These are phyloP conservation scores for Kockiozyma suomiensis DNA, from an alignment of 805 yeast species.

Conservation along the genomic window DNA sequence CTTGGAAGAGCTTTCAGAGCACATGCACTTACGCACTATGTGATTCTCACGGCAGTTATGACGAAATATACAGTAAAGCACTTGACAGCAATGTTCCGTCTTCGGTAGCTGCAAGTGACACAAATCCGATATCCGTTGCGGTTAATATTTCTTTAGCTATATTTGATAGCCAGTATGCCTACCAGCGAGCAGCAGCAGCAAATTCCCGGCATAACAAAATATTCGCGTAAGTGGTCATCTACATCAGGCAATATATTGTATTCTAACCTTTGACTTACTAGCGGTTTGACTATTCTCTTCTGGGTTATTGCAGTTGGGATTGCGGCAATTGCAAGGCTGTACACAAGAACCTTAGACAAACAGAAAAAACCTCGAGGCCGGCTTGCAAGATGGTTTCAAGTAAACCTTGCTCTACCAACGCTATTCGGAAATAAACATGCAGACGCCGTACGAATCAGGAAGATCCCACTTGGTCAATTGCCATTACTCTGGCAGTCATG, in stretches of 20 bases:
- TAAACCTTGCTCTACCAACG: conserved; percentile 37
- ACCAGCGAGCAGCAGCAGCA: neutral
- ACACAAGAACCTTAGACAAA: neutral
- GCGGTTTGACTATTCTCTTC: conserved; percentile 1
- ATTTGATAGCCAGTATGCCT: conserved; percentile 11
- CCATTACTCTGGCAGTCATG: conserved; percentile 49
- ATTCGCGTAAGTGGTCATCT: conserved; percentile 8
- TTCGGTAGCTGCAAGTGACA: neutral
- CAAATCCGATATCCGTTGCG: neutral
- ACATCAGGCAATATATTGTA: no score
- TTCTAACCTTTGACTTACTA: no score
- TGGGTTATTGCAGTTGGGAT: conserved; percentile 9
- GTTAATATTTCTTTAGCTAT: neutral
- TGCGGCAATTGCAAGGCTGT: neutral
- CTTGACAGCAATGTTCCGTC: neutral
- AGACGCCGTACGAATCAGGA: conserved; percentile 27
- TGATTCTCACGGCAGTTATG: conserved; percentile 6
- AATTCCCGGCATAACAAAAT: conserved; percentile 5
- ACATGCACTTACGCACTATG: conserved; percentile 10
- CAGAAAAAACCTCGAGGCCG: conserved; percentile 2
- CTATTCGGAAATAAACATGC: conserved; percentile 36
- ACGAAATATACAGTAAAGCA: conserved; percentile 6
- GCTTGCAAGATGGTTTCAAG: conserved; percentile 10
- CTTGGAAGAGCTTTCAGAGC: conserved; percentile 3
- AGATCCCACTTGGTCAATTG: conserved; percentile 34